Conservation (phyloP, 1,139 yeast species). For the Suhomyces anneliseae region DNA sequence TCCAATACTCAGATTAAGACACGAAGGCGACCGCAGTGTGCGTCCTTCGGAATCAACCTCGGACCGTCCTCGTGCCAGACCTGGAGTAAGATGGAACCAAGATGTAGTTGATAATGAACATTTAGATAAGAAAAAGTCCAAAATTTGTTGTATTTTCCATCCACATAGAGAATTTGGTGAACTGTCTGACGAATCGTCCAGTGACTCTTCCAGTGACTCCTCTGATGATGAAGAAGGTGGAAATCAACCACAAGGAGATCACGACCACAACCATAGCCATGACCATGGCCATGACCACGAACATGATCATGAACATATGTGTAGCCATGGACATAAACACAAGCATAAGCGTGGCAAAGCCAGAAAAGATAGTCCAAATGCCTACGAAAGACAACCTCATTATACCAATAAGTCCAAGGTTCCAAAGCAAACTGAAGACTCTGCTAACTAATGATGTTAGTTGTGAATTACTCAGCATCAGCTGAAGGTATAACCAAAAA, state of each 20-base stretch:
- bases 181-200: constrained; percentile 28
- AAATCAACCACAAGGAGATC: constrained; percentile 5
- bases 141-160: constrained; percentile 94
- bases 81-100: constrained; percentile 77
- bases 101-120: constrained; percentile 88
- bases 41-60: neutral
- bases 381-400: constrained; percentile 73
- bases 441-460: too few relatives aligned
- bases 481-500: too few relatives aligned
- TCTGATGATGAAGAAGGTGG: constrained; percentile 12
- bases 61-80: constrained; percentile 16
- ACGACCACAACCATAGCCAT: constrained; percentile 10
- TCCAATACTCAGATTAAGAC: constrained; percentile 15
- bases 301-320: constrained; percentile 7
- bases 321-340: constrained; percentile 10
- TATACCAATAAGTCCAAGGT: constrained; percentile 38
- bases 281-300: neutral
- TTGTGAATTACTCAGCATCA: too few relatives aligned
- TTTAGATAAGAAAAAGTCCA: constrained; percentile 83
- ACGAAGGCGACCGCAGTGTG: neutral
- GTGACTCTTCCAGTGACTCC: constrained; percentile 37
- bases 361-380: constrained; percentile 52
- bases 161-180: constrained; percentile 69
- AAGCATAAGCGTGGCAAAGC: constrained; percentile 10
- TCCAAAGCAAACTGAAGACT: constrained; percentile 2